Evolutionary conservation across 2,329 filamentous ascomycete species (phyloP).

Genomic region (Aspergillus ochraceoroseus): DNA sequence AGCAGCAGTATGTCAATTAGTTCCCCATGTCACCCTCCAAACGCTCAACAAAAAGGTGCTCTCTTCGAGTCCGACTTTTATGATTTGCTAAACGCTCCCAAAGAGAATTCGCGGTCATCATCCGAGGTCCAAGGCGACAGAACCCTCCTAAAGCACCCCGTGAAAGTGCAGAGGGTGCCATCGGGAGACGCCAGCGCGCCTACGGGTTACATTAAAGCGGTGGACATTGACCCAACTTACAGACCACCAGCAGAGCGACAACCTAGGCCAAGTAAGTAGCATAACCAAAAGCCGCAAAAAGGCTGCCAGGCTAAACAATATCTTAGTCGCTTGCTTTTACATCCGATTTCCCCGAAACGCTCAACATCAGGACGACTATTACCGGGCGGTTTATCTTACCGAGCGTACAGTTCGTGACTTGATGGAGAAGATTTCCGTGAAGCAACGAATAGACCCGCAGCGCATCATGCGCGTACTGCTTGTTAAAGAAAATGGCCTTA

Average conservation of each 20-base stretch:
- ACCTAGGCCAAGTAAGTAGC: conserved; percentile 58
- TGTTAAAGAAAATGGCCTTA: conserved; percentile 67
- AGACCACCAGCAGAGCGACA: conserved; percentile 68
- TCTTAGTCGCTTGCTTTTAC: conserved; percentile 78
- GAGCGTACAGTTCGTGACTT: conserved; percentile 72
- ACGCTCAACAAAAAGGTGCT: conserved; percentile 15
- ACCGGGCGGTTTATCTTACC: conserved; percentile 80
- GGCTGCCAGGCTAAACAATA: conserved; percentile 29
- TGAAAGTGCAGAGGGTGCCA: conserved; percentile 30
- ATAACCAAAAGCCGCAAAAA: not conserved
- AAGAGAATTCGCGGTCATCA: conserved; percentile 23
- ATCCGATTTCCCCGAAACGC: conserved; percentile 56
- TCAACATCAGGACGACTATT: conserved; percentile 55
- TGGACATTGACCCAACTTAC: conserved; percentile 84
- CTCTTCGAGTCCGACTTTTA: conserved; percentile 23
- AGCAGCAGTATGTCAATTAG: conserved; percentile 39
- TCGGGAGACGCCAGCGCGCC: conserved; percentile 41
- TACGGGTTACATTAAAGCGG: conserved; percentile 80
- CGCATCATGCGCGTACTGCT: conserved; percentile 67
- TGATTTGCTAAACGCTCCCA: conserved; percentile 22
- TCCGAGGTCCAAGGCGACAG: conserved; percentile 23
- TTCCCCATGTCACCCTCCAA: conserved; percentile 30
- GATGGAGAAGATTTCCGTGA: conserved; percentile 64
- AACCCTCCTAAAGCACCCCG: conserved; percentile 24
- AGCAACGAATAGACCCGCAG: conserved; percentile 72